Evolutionary conservation across 371 early-diverging fungal species (phyloP).

Genomic region (Coemansia sp.): DNA sequence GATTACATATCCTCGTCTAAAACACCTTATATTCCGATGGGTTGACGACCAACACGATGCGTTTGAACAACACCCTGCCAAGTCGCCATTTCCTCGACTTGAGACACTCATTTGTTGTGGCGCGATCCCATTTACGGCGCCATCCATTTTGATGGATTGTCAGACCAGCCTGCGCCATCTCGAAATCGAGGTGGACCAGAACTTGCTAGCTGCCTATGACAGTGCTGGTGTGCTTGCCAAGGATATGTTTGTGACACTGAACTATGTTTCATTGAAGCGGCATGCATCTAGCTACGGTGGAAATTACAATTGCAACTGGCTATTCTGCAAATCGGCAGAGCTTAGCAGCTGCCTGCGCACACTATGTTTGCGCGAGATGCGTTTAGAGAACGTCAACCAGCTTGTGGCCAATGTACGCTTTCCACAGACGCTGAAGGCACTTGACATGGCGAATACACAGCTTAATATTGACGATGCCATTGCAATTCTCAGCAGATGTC

Average conservation of each 20-base stretch:
- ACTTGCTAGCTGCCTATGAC: not conserved
- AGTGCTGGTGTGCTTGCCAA: not conserved
- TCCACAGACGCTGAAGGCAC: not conserved
- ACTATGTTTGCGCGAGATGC: not conserved
- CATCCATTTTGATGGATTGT: not conserved
- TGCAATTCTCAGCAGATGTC: not conserved
- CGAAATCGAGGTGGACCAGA: not conserved
- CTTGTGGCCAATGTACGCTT: not conserved
- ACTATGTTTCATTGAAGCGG: not conserved
- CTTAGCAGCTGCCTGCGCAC: not conserved
- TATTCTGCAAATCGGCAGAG: not conserved
- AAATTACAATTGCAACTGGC: not conserved
- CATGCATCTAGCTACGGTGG: not conserved
- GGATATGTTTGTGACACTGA: not conserved
- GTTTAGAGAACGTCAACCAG: not conserved
- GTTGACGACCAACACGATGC: not conserved
- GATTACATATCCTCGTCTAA: not conserved
- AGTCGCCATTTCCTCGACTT: not conserved
- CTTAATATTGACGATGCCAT: conserved; percentile 3
- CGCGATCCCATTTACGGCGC: not conserved
- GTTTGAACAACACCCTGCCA: not conserved
- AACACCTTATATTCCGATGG: not conserved
- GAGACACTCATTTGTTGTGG: not conserved
- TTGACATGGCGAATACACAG: not conserved
- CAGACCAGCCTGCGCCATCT: not conserved